phyloP scores from a whole-genome alignment of 2,329 filamentous ascomycete genomes.

The Phaeoacremonium minimum region DNA sequence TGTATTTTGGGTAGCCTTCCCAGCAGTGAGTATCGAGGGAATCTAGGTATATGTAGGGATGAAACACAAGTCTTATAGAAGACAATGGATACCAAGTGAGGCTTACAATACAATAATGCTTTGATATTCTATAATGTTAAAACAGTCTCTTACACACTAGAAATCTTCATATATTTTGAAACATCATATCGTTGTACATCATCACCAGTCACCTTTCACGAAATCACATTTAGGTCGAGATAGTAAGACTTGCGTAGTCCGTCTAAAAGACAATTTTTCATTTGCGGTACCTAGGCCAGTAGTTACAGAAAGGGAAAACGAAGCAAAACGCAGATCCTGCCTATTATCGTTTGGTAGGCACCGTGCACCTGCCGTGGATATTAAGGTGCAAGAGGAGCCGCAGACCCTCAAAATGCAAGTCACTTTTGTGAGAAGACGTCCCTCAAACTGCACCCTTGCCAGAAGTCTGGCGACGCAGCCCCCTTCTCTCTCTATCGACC shows the following conservation, averaged over 20 bases:
- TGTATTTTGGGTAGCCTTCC: no score
- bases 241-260: no score
- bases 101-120: no score
- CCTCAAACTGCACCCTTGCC: conserved; percentile 6
- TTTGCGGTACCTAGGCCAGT: conserved; percentile 7
- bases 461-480: conserved; percentile 8
- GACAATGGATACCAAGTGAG: no score
- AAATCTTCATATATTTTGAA: no score
- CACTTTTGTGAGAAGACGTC: conserved; percentile 3
- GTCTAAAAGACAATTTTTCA: conserved; percentile 8
- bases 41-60: no score
- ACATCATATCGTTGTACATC: conserved; percentile 5
- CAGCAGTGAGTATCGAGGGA: no score
- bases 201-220: conserved; percentile 5
- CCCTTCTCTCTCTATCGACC: conserved; percentile 12
- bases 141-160: no score
- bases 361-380: conserved; percentile 7
- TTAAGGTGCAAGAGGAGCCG: conserved; percentile 12
- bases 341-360: conserved; percentile 5
- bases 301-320: conserved; percentile 9
- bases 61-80: no score
- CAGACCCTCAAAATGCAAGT: conserved; percentile 6
- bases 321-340: conserved; percentile 9
- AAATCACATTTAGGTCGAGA: conserved; percentile 1
- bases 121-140: no score